Conservation (phyloP, 1,284 basidiomycete genomes). For the Cryptococcus sp. region DNA sequence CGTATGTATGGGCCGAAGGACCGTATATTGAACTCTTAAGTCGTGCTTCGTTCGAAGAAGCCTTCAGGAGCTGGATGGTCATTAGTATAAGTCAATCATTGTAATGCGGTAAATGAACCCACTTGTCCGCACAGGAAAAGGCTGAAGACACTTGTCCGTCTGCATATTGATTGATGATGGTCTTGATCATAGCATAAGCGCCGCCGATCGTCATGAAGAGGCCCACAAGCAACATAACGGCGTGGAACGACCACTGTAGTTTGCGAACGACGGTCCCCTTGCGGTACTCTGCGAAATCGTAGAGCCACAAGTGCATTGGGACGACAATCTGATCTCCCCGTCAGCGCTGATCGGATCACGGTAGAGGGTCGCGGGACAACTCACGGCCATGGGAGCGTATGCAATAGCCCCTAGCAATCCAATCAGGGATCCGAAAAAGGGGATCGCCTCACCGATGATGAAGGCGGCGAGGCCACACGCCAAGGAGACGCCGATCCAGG, state of each 20-base stretch:
- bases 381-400: conserved; percentile 27
- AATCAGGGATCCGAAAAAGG: conserved; percentile 31
- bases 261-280: conserved; percentile 20
- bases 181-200: conserved; percentile 30
- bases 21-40: too few species aligned
- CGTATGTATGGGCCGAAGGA: too few species aligned
- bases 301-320: conserved; percentile 38
- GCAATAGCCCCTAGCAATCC: conserved; percentile 35
- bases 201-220: conserved; percentile 39
- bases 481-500: conserved; percentile 36
- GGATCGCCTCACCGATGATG: conserved; percentile 27
- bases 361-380: background rate
- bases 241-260: conserved; percentile 27
- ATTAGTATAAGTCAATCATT: too few species aligned
- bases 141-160: conserved; percentile 19
- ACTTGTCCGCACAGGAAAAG: conserved; percentile 31
- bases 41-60: background rate
- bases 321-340: conserved; percentile 23
- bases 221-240: conserved; percentile 36
- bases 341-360: background rate
- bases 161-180: conserved; percentile 24
- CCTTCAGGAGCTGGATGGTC: too few species aligned
- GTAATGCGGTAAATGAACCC: too few species aligned
- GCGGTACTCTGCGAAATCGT: conserved; percentile 20
- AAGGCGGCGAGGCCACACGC: conserved; percentile 26